phyloP scores from a whole-genome alignment of 2,329 filamentous ascomycete genomes.

The Aspergillus ustus region DNA sequence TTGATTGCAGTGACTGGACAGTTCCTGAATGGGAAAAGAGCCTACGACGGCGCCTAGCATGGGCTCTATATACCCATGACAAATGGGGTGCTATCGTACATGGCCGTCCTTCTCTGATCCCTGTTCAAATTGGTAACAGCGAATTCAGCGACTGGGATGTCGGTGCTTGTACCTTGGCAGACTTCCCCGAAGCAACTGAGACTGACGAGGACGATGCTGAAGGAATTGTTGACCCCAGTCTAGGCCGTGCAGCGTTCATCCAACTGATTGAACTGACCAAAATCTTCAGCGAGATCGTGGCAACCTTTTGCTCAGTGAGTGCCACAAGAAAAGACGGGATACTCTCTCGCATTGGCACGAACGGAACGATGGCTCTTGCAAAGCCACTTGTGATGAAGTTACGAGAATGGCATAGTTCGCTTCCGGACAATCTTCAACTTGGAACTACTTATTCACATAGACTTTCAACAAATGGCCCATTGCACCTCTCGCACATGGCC shows the following conservation, averaged over 20 bases:
- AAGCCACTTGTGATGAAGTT: conserved; percentile 18
- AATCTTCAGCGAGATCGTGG: conserved; percentile 19
- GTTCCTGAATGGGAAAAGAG: conserved; percentile 68
- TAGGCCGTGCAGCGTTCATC: conserved; percentile 15
- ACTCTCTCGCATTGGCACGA: conserved; percentile 15
- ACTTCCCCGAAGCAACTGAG: conserved; percentile 46
- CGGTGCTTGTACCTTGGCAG: conserved; percentile 46
- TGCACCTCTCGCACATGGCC: conserved; percentile 16
- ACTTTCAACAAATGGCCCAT: conserved; percentile 18
- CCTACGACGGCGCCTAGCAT: conserved; percentile 64
- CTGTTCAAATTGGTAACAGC: conserved; percentile 2
- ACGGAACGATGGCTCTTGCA: conserved; percentile 13
- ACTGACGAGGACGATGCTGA: conserved; percentile 27
- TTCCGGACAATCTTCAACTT: conserved; percentile 16
- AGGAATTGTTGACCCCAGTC: conserved; percentile 10
- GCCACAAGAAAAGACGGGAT: conserved; percentile 16
- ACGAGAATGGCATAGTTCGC: conserved; percentile 17
- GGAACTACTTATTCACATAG: conserved; percentile 13
- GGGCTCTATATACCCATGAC: conserved; percentile 70
- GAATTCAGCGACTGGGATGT: conserved; percentile 61
- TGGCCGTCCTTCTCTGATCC: conserved; percentile 59
- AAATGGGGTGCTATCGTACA: conserved; percentile 57
- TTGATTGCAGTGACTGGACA: conserved; percentile 66
- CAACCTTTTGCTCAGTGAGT: conserved; percentile 18
- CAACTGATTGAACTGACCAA: conserved; percentile 19